Base-by-base conservation (phyloP, 352 stramenopile species). In the Pythium volutum region DNA sequence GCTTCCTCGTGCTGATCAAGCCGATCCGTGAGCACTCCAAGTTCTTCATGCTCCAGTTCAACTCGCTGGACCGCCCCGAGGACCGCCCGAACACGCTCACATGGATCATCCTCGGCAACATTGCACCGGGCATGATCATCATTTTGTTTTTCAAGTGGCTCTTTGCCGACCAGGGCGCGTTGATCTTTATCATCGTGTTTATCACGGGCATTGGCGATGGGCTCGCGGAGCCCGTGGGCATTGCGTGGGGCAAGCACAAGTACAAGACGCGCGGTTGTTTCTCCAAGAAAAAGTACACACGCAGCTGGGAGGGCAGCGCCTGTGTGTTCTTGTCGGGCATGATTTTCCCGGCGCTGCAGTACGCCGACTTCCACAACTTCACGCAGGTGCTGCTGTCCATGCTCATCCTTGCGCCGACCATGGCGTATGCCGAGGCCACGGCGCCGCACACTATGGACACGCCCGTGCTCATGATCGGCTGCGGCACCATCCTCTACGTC, bases 31-130 rank as follows among this genome's bases (percentile, higher is more conserved):
- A 94, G 64, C 72, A 73, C 55, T 87, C 78, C 36, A 90, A 77
- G 64, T 81, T 94, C 51, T 90, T 92, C 64, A 94, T 94, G 85
- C 72, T 94, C 49, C 85, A 94, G 64, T 94, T 94, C 62, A 94
- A 94, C 74, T 92, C 82, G 45, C 65, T 94, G 18, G 85, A 94
- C 69, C 79, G 85, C 46, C 85, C 85, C 8, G 85, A 94, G 41
- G 85, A 94, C 55, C 77, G 85, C 48, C 85, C 85, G 43, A 53
- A 61, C n/a, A 34, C 48, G 48, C 33, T 85, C 71, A 66, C 55
- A 36, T 85, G 76, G 76, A 58, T 85, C 49, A 68, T 81, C 27
- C 25, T 55, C 26, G 59, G 67, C 67, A 86, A 80, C 79, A 86
- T 81, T n/a, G 73, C 73, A 15, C 73, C 76, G 0, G 76, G 76